Percentiles rank a stretch among this genome's conserved stretches.
Conservation (phyloP, 2,329 filamentous ascomycete genomes). For the Boeremia lycopersici region DNA sequence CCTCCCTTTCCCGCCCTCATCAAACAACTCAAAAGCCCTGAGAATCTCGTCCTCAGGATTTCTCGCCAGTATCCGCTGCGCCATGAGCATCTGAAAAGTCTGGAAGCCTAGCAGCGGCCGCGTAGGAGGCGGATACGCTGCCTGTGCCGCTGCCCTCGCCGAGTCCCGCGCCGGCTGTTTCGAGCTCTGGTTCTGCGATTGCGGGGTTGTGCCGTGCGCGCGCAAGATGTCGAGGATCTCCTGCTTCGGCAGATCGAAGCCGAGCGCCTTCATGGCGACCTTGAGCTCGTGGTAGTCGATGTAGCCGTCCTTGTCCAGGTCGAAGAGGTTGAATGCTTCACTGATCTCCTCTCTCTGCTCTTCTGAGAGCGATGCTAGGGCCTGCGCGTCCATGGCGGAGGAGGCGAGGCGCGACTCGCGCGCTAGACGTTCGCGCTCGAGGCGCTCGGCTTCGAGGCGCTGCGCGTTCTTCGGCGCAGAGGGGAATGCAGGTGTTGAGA, state of each 20-base stretch:
- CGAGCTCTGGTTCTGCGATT: slow-evolving; percentile 7
- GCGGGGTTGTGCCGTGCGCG: slow-evolving; percentile 64
- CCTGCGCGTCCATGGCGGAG: slow-evolving; percentile 52
- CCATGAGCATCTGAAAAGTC: slow-evolving; percentile 75
- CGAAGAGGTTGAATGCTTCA: slow-evolving; percentile 96
- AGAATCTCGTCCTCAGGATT: slow-evolving; percentile 91
- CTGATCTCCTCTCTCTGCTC: slow-evolving; percentile 93
- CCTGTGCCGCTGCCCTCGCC: slow-evolving; percentile 17
- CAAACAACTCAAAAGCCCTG: slow-evolving; percentile 90
- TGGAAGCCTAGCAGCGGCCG: slow-evolving; percentile 75
- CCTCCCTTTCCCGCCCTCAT: slow-evolving; percentile 87
- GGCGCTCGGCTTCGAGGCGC: slow-evolving; percentile 48
- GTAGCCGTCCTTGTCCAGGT: slow-evolving; percentile 90
- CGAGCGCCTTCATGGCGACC: slow-evolving; percentile 92
- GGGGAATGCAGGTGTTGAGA: slow-evolving; percentile 47
- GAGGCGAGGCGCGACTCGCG: slow-evolving; percentile 35
- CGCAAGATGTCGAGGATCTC: slow-evolving; percentile 84
- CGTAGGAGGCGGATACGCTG: slow-evolving; percentile 32
- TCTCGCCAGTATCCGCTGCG: slow-evolving; percentile 77
- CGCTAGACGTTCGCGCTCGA: slow-evolving; percentile 51
- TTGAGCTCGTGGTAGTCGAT: slow-evolving; percentile 99
- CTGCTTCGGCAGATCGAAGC: slow-evolving; percentile 86
- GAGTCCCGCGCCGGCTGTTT: slow-evolving; percentile 18
- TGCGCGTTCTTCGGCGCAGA: slow-evolving; percentile 50
- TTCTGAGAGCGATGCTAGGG: slow-evolving; percentile 69